These are phyloP conservation scores for Aureobasidium pullulans DNA, from an alignment of 2,329 filamentous ascomycete species.

Conservation along the genomic window DNA sequence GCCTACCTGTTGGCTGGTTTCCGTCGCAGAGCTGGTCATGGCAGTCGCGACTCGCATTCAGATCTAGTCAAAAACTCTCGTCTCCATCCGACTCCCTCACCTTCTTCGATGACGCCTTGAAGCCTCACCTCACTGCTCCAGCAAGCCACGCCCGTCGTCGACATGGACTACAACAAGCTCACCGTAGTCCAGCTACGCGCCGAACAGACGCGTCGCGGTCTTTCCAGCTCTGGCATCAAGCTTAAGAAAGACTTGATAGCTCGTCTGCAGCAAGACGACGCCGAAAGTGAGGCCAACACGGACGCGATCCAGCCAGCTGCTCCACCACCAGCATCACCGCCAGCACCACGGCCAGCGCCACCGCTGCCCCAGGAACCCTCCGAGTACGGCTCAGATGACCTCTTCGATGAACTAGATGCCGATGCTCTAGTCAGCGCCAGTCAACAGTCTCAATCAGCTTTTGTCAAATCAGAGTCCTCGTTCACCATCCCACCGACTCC, in stretches of 20 bases:
- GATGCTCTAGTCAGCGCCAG: slow-evolving; percentile 1
- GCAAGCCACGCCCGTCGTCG: background rate
- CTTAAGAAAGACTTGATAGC: background rate
- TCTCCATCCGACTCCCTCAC: background rate
- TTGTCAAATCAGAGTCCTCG: background rate
- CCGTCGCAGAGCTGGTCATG: background rate
- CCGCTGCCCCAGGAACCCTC: background rate
- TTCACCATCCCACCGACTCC: background rate
- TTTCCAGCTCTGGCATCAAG: background rate
- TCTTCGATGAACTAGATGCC: slow-evolving; percentile 5
- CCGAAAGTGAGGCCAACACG: background rate
- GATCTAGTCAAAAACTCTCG: too few relatives aligned
- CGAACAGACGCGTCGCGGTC: background rate
- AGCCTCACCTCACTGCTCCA: too few relatives aligned
- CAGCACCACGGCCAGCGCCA: too few relatives aligned
- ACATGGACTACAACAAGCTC: background rate
- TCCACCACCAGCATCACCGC: background rate
- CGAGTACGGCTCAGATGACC: background rate
- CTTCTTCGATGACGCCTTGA: background rate
- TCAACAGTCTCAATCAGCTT: background rate
- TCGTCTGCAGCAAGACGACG: background rate
- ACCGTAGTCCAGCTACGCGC: background rate
- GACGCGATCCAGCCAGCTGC: background rate
- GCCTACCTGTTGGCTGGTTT: too few relatives aligned
- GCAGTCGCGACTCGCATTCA: background rate